Evolutionary conservation across 805 yeast species (phyloP).

Genomic region (Candida palmyrensis): DNA sequence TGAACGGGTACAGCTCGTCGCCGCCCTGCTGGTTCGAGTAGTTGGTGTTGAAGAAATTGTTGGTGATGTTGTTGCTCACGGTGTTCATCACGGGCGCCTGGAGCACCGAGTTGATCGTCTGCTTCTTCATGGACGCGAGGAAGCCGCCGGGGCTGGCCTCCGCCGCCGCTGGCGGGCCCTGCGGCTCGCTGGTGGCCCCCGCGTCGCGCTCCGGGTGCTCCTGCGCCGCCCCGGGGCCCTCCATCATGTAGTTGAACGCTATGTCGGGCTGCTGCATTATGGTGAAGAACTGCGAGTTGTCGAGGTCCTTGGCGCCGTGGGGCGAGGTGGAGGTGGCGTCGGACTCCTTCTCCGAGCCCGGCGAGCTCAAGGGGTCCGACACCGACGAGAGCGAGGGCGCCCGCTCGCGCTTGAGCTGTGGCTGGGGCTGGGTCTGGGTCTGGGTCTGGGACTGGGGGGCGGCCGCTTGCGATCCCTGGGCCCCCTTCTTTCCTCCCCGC

Average conservation of each 20-base stretch:
- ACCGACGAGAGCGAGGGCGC: neutral
- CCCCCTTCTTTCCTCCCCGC: constrained; percentile 32
- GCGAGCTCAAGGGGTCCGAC: neutral
- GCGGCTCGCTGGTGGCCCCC: too few species aligned
- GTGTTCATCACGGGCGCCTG: constrained; percentile 26
- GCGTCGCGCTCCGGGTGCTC: too few species aligned
- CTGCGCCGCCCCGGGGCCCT: too few species aligned
- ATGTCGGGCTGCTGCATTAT: neutral
- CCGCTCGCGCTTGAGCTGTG: neutral
- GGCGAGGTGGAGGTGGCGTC: constrained; percentile 6
- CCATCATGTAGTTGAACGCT: constrained; percentile 1
- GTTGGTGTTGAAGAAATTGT: constrained; percentile 27
- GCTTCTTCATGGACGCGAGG: constrained; percentile 1
- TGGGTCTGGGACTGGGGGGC: constrained; percentile 4
- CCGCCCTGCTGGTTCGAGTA: constrained; percentile 11
- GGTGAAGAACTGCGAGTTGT: constrained; percentile 1
- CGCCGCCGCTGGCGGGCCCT: too few species aligned
- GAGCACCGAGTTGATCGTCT: constrained; percentile 6
- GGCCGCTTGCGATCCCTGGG: too few species aligned
- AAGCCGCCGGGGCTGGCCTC: neutral
- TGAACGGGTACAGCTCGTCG: constrained; percentile 13
- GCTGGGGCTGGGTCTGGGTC: constrained; percentile 4
- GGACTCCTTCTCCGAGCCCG: neutral
- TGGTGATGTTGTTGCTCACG: constrained; percentile 29
- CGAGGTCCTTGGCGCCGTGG: constrained; percentile 1